These are phyloP conservation scores for Caryopteris hybrid DNA, from an alignment of 305 asterid genomes.

Conservation along the genomic window DNA sequence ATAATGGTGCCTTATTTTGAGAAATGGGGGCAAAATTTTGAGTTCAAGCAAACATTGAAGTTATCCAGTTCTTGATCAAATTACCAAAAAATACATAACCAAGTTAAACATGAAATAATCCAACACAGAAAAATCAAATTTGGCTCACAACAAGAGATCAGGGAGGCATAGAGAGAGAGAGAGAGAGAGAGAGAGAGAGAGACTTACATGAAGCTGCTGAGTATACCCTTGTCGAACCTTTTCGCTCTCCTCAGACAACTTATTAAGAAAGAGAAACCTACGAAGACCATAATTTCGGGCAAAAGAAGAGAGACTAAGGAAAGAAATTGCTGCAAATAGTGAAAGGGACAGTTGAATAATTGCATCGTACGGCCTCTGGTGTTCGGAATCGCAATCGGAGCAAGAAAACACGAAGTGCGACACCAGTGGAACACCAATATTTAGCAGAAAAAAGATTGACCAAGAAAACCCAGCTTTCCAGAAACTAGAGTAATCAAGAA, in stretches of 20 bases:
- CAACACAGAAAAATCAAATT: background rate
- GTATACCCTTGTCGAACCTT: constrained; percentile 66
- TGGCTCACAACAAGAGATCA: background rate
- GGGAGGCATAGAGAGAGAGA: background rate
- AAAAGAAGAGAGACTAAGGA: constrained; percentile 56
- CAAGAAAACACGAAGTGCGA: constrained; percentile 71
- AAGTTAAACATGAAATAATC: background rate
- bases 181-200: background rate
- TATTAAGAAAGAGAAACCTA: constrained; percentile 73
- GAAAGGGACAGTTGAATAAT: constrained; percentile 67
- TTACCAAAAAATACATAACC: background rate
- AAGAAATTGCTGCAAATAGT: constrained; percentile 55
- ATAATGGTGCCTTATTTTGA: background rate
- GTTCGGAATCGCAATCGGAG: constrained; percentile 49
- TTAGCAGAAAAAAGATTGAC: constrained; percentile 67
- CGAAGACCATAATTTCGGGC: constrained; percentile 66
- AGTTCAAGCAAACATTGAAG: background rate
- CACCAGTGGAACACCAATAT: constrained; percentile 59
- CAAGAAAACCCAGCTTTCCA: constrained; percentile 78
- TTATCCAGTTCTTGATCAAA: background rate
- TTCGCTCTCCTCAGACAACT: constrained; percentile 56
- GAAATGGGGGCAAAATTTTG: background rate
- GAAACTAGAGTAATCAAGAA: constrained; percentile 60
- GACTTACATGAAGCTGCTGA: constrained; percentile 59
- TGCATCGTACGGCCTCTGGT: constrained; percentile 58